Evolutionary conservation across 225 moss, liverwort and hornwort species (phyloP).

Genomic region (Pleurozium schreberi): DNA sequence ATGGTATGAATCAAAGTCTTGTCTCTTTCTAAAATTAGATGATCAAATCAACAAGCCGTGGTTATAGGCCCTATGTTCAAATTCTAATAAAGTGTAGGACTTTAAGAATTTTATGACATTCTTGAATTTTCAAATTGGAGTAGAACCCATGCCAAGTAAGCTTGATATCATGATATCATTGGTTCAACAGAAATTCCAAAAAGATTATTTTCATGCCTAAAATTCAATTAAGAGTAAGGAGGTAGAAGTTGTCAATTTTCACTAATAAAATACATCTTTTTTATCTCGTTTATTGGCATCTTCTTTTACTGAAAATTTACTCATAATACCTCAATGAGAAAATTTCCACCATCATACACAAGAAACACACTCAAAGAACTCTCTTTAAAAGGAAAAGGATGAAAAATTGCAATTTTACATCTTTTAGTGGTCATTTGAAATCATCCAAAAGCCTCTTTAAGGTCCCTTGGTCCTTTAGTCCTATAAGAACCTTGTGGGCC

Average conservation of each 20-base stretch:
- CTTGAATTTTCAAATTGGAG: not conserved
- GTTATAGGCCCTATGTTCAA: not conserved
- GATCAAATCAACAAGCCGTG: rapidly evolving
- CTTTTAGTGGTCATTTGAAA: not conserved
- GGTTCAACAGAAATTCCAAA: not conserved
- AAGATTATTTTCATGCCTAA: not conserved
- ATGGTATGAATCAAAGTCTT: rapidly evolving
- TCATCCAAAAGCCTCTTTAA: not conserved
- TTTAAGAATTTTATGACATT: not conserved
- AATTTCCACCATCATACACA: not conserved
- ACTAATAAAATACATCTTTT: not conserved
- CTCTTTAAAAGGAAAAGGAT: not conserved
- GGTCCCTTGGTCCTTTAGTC: rapidly evolving
- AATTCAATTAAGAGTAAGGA: not conserved
- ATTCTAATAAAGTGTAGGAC: not conserved
- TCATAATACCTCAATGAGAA: not conserved
- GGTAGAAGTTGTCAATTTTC: not conserved
- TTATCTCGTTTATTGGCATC: not conserved
- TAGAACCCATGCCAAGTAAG: not conserved
- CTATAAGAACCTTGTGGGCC: rapidly evolving
- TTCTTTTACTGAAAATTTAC: too few relatives aligned
- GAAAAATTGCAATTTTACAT: not conserved
- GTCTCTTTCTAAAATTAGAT: not conserved
- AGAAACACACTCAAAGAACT: not conserved
- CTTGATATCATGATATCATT: too few relatives aligned